Conservation (phyloP, 768 basidiomycete genomes). For the Mycena indigotica region DNA sequence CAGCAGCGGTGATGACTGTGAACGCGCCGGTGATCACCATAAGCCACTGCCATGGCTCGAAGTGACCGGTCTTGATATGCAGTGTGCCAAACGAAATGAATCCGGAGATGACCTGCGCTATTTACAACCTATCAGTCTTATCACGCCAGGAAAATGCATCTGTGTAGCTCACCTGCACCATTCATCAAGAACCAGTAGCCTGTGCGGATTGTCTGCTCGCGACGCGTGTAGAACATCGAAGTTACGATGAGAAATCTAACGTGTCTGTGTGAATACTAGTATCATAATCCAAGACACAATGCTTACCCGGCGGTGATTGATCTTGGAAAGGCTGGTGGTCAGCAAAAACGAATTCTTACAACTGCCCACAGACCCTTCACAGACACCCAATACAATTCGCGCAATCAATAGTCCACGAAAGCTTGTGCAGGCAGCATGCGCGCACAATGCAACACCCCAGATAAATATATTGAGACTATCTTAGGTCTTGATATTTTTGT, state of each 20-base stretch:
- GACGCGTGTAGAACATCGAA: conserved; percentile 83
- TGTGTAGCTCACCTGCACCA: conserved; percentile 45
- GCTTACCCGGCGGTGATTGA: conserved; percentile 58
- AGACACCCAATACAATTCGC: conserved; percentile 74
- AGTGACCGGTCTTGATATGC: conserved; percentile 45
- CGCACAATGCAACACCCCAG: conserved; percentile 65
- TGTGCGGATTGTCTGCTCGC: conserved; percentile 68
- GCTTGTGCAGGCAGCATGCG: conserved; percentile 65
- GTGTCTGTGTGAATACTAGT: neutral
- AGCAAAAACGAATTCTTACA: neutral
- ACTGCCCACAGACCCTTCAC: conserved; percentile 48
- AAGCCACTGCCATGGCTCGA: conserved; percentile 61
- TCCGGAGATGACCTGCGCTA: conserved; percentile 56
- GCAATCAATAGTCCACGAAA: conserved; percentile 70
- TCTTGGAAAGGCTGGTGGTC: neutral
- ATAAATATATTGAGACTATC: conserved; percentile 72
- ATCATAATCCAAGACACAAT: neutral
- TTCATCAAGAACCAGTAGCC: conserved; percentile 87
- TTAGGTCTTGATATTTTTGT: too few relatives aligned
- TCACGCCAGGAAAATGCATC: too few relatives aligned
- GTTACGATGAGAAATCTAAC: conserved; percentile 72
- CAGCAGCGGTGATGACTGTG: conserved; percentile 22
- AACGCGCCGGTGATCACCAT: conserved; percentile 5
- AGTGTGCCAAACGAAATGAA: conserved; percentile 52
- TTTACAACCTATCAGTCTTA: too few relatives aligned